Percentiles rank a stretch among this genome's conserved stretches.
phyloP scores from a whole-genome alignment of 176 grass and related monocot species.

The Secale cereale region DNA sequence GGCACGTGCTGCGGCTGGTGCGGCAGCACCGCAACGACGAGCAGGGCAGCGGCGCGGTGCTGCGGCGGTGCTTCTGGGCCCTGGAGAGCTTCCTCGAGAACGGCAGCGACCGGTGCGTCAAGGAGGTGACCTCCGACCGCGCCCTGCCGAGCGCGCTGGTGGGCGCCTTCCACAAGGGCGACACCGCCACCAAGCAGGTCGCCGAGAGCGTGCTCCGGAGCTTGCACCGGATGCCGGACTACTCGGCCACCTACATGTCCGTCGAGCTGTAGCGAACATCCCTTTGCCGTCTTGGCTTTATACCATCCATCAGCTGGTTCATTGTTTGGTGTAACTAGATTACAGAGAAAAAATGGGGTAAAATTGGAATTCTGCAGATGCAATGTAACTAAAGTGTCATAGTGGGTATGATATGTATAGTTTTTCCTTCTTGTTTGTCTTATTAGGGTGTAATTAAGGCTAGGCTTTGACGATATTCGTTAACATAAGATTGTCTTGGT shows the following conservation, averaged over 20 bases:
- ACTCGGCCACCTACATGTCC: constrained; percentile 49
- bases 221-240: constrained; percentile 63
- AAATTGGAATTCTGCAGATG: not conserved
- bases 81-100: constrained; percentile 68
- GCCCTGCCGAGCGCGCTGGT: constrained; percentile 59
- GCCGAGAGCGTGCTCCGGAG: constrained; percentile 81
- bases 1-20: constrained; percentile 49
- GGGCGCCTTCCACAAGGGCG: constrained; percentile 68
- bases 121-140: constrained; percentile 54
- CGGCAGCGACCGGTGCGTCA: constrained; percentile 47
- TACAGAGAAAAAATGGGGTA: not conserved
- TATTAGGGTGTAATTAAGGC: not conserved
- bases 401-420: not conserved
- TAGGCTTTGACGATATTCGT: not conserved
- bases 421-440: not conserved
- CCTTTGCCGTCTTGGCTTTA: not conserved
- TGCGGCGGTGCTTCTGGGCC: constrained; percentile 71
- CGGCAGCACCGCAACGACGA: constrained; percentile 49
- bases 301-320: not conserved
- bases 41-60: constrained; percentile 14
- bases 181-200: constrained; percentile 51
- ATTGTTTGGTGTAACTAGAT: constrained; percentile 37
- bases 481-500: not conserved
- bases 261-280: constrained; percentile 26
- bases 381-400: constrained; percentile 17